Evolutionary conservation across 768 basidiomycete genomes (phyloP), one percentile per base, ranked within the genome.

Genomic region (Tricholoma furcatifolium): DNA sequence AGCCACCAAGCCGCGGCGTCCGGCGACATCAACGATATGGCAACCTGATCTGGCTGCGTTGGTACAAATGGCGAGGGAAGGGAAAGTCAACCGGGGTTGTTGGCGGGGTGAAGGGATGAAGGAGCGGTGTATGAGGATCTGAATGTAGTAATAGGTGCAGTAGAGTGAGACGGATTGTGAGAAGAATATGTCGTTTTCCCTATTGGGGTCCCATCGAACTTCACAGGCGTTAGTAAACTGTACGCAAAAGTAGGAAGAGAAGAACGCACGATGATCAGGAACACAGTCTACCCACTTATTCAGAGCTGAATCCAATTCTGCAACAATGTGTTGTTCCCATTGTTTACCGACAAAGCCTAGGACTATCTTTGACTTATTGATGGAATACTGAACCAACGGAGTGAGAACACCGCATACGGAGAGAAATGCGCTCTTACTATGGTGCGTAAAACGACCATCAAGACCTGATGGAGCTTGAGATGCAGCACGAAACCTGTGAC

Each of bases 371-470:
- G 82, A 82, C 60, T 86, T 88, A 63, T 87, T 89, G 59, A 91
- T 88, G n/a, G 90, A 85, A 64, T 93, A 94, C 89, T 91, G 49
- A 89, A 87, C n/a, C 88, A 84, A 63, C 91, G 92, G 85, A 88
- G 49, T 32, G 21, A 17, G 15, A 9, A 34, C 24, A n/a, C 36
- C 14, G 23, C 4, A 6, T 23, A n/a, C 23, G 8, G 6, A 8
- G 46, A 5, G 35, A 49, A n/a, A 30, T 15, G 21, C 15, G 2
- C 23, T 68, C 82, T 54, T 62, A 84, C 84, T 43, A 89, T 81
- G 0, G 86, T 87, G 14, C 85, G 73, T 42, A 88, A 63, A 0
- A 79, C 75, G 47, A 85, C 85, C 3, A 82, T 81, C 17, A 84
- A 68, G 36, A 91, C 82, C 55, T 85, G 82, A 47, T 76, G 77